Evolutionary conservation across 1,139 yeast species (phyloP), one percentile per base, ranked within the genome.

Genomic region (Hanseniaspora sp.): DNA sequence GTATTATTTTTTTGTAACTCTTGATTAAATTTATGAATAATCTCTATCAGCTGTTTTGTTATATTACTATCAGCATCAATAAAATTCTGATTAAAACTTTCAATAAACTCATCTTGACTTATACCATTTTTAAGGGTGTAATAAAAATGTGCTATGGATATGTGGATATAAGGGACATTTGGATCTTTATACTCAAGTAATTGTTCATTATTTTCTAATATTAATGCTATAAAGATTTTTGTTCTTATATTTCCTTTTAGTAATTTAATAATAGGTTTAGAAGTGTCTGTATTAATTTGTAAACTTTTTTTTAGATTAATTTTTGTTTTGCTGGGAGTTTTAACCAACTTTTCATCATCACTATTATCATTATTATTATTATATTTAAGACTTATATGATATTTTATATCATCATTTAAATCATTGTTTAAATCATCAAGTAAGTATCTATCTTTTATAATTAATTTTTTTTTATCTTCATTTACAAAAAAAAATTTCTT

Each of bases 371-470:
- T 8, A 15, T 7, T 31, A 1, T 30, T 18, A 13, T 40, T 43
- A 23, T 49, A 49, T 1, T 12, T 17, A 7, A 49, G n/a, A 18
- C 31, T 30, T 29, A 49, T 49, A 17, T 49, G 53, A 13, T 43
- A 43, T 1, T n/a, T 13, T 4, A 17, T 17, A 9, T 30, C 7
- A 11, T 40, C 35, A 41, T 40, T 11, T 3, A 2, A 11, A 4
- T 33, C 34, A 23, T n/a, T n/a, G n/a, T n/a, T n/a, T n/a, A 48
- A 17, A 35, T 48, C 53, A 18, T 43, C 43, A 43, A 49, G 30
- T 7, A 49, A 38, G 17, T 42, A 49, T 29, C 38, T 37, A 13
- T 43, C 23, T 30, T 39, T 39, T 17, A 39, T 39, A 7, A 39
- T 15, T 7, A 13, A 6, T 7, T 7, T 7, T 15, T 7, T 17